Evolutionary conservation across 2,329 filamentous ascomycete genomes (phyloP), one percentile per base, ranked within the genome.

Genomic region (Calonectria naviculata): DNA sequence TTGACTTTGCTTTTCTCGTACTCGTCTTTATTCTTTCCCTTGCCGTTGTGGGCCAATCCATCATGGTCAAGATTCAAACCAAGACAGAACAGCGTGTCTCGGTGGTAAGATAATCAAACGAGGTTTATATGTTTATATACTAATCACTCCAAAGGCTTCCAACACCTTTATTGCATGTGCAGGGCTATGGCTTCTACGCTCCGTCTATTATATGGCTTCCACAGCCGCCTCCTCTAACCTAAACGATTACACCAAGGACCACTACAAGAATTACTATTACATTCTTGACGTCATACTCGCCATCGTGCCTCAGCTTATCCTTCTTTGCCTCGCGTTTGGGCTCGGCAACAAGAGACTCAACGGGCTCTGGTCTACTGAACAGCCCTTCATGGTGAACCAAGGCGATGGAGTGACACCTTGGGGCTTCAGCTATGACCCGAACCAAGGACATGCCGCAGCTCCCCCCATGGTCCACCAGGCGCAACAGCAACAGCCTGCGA

Each of bases 281-380:
- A 71, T 81, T 3, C 42, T 81, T 24, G 67, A 77, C 1, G 65
- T 76, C 21, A 4, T 82, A 46, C 71, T 82, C 9, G 58, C 52
- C 7, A 63, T 70, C 2, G 80, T 78, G 76, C 74, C 78, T 0
- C 66, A 72, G 3, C 78, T 84, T 31, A 62, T 76, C 9, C 64
- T 79, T 4, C 72, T 81, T 8, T 61, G 67, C 15, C 36, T 82
- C 15, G 66, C 81, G 1, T 81, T 80, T 42, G 68, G 70, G 9
- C 67, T 83, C 3, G 81, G 80, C 1, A 62, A 54, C 4, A 76
- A 74, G 10, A 80, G 75, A 24, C 34, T 58, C 6, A 75, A 75
- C 8, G 80, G 80, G 0, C 42, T 83, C 9, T 82, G 79, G 76
- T 78, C 78, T 0, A 73, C 64, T 5, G 71, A 76, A 9, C 71